Evolutionary conservation across 306 rosid species (phyloP).

Genomic region (Astragalus glycyphyllos): DNA sequence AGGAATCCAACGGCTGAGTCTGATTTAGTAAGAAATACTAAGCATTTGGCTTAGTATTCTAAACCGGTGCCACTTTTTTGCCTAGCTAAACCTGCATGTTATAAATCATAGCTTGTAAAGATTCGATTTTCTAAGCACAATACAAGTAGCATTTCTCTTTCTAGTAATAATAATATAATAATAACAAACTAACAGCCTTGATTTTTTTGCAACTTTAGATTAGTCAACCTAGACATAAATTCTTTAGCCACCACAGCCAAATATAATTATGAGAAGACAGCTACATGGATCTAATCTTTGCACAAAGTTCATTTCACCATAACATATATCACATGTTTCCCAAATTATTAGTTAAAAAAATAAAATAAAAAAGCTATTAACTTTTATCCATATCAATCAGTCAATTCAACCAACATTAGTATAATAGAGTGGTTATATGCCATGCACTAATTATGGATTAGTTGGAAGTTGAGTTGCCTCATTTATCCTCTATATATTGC

Average conservation of each 20-base stretch:
- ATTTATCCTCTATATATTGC: constrained; percentile 24
- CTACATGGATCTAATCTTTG: neutral
- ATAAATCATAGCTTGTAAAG: neutral
- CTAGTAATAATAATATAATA: too few species aligned
- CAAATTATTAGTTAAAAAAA: neutral
- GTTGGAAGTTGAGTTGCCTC: constrained; percentile 45
- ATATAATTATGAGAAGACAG: neutral
- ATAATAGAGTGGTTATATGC: too few species aligned
- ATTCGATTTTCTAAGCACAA: constrained; percentile 8
- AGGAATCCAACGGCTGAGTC: too few species aligned
- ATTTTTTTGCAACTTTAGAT: constrained; percentile 36
- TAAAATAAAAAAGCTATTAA: neutral
- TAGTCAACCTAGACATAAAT: constrained; percentile 30
- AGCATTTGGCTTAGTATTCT: too few species aligned
- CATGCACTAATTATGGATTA: constrained; percentile 42
- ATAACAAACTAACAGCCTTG: neutral
- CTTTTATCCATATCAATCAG: constrained; percentile 9
- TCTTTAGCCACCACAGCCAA: constrained; percentile 6
- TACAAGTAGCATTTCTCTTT: constrained; percentile 39
- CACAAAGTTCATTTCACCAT: constrained; percentile 34
- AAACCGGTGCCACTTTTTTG: too few species aligned
- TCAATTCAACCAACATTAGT: too few species aligned
- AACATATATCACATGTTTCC: constrained; percentile 13
- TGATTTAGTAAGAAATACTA: too few species aligned
- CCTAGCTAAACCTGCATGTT: too few species aligned